A percentile compares a stretch with the other conserved stretches of the same genome.
Evolutionary conservation across 1,284 basidiomycete genomes (phyloP).

Genomic region (Xerocomus tenax): DNA sequence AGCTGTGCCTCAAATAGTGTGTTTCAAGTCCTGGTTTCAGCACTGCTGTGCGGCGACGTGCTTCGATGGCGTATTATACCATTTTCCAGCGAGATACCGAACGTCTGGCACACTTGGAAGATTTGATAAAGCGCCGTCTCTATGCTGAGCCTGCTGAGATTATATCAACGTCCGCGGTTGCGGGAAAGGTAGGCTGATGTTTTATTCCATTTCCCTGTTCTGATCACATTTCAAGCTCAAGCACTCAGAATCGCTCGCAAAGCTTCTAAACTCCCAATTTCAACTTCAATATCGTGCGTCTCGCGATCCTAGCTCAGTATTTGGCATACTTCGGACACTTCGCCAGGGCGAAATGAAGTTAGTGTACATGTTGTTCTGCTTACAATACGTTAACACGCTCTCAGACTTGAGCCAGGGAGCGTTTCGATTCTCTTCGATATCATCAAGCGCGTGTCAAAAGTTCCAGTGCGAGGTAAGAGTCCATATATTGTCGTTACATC

Average conservation of each 20-base stretch:
- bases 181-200: slow-evolving; percentile 20
- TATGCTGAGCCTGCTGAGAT: slow-evolving; percentile 11
- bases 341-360: slow-evolving; percentile 21
- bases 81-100: slow-evolving; percentile 43
- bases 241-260: slow-evolving; percentile 15
- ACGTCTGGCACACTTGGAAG: slow-evolving; percentile 40
- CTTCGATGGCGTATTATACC: slow-evolving; percentile 50
- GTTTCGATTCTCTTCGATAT: slow-evolving; percentile 36
- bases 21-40: slow-evolving; percentile 31
- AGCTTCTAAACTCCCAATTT: slow-evolving; percentile 18
- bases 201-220: not conserved
- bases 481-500: not conserved
- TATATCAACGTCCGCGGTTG: slow-evolving; percentile 7
- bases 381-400: slow-evolving; percentile 25
- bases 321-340: slow-evolving; percentile 18
- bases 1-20: slow-evolving; percentile 2
- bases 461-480: slow-evolving; percentile 31
- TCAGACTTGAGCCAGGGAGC: slow-evolving; percentile 20
- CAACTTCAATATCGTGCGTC: slow-evolving; percentile 11
- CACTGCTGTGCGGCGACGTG: slow-evolving; percentile 50
- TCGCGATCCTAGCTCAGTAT: slow-evolving; percentile 2
- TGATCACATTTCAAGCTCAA: slow-evolving; percentile 20
- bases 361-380: not conserved
- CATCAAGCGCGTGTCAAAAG: slow-evolving; percentile 30
- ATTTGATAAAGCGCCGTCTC: slow-evolving; percentile 15